Evolutionary conservation across 1,284 basidiomycete species (phyloP).

Genomic region (Ceratobasidium theobromae): DNA sequence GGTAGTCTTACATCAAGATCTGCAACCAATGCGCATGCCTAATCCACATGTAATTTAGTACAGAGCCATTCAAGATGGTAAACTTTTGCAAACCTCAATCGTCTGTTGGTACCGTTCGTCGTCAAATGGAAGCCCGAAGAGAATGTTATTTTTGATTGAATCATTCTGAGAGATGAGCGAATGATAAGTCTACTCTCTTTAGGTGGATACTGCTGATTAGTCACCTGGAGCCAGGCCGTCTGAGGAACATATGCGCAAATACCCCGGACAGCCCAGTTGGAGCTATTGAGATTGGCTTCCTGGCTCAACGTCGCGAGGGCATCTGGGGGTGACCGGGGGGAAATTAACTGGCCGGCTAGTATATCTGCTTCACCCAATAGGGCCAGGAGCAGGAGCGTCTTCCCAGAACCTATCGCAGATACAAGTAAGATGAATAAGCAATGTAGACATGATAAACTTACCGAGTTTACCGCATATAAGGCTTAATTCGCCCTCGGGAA

Average conservation of each 20-base stretch:
- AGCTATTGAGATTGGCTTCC: constrained; percentile 46
- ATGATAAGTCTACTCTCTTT: constrained; percentile 42
- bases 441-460: constrained; percentile 1
- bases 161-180: constrained; percentile 88
- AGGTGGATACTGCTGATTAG: no score
- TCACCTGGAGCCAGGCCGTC: constrained; percentile 45
- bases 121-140: constrained; percentile 84
- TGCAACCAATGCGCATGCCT: constrained; percentile 64
- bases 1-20: constrained; percentile 50
- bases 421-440: not conserved
- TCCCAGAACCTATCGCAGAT: constrained; percentile 65
- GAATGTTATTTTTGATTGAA: constrained; percentile 90
- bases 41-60: not conserved
- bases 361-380: constrained; percentile 91
- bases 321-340: constrained; percentile 82
- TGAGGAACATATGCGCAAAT: constrained; percentile 94
- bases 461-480: constrained; percentile 71
- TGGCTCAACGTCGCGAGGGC: constrained; percentile 59
- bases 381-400: constrained; percentile 76
- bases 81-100: constrained; percentile 52
- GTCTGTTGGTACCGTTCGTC: constrained; percentile 76
- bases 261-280: constrained; percentile 75
- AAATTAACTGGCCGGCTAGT: constrained; percentile 73
- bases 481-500: constrained; percentile 75
- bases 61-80: not conserved